phyloP scores from a whole-genome alignment of 2,329 filamentous ascomycete genomes.

The Ascochyta rabiei region DNA sequence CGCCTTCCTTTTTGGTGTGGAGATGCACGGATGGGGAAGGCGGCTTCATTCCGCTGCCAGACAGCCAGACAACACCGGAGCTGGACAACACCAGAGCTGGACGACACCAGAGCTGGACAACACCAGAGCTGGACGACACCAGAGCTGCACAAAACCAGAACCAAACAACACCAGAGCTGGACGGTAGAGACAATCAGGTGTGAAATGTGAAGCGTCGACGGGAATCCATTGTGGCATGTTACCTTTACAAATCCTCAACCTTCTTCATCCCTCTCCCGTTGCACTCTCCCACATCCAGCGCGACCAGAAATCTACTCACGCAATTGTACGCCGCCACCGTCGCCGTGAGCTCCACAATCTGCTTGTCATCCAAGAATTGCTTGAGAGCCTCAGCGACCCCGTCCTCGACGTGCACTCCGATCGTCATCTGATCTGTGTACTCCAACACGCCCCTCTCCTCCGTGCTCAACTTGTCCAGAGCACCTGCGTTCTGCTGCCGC shows the following conservation, averaged over 20 bases:
- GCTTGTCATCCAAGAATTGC: conserved; percentile 67
- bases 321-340: conserved; percentile 84
- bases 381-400: conserved; percentile 68
- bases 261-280: conserved; percentile 43
- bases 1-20: conserved; percentile 21
- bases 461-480: conserved; percentile 46
- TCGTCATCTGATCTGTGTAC: conserved; percentile 86
- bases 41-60: conserved; percentile 21
- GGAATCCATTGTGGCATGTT: no score
- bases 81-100: not conserved
- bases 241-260: conserved; percentile 33
- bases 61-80: no score
- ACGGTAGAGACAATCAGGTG: not conserved
- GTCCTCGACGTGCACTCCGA: conserved; percentile 71
- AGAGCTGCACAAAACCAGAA: no score
- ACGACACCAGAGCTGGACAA: no score
- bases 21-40: conserved; percentile 27
- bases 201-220: not conserved
- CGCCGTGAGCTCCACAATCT: conserved; percentile 80
- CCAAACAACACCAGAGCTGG: not conserved
- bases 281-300: conserved; percentile 68
- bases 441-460: conserved; percentile 70
- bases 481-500: conserved; percentile 16
- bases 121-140: not conserved
- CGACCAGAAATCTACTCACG: conserved; percentile 82